Conservation (phyloP, 371 early-diverging fungal species). For the Apophysomyces sp. region DNA sequence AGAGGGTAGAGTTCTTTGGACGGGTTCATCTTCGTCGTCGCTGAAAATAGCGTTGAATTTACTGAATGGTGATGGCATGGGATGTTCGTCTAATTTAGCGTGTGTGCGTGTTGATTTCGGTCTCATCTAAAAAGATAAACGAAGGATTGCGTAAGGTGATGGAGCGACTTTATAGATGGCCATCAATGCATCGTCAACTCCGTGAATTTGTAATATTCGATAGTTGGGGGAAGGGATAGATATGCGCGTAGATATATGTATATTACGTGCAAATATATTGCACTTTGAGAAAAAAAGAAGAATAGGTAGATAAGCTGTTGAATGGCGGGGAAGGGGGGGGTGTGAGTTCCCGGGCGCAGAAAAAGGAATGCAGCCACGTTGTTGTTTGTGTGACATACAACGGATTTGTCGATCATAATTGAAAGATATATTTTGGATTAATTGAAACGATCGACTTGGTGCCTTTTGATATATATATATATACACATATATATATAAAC, state of each 20-base stretch:
- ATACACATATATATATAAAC: too few relatives aligned
- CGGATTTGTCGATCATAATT: background rate
- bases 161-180: background rate
- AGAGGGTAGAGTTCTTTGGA: conserved; percentile 4
- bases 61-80: background rate
- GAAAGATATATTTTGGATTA: background rate
- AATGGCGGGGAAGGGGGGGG: background rate
- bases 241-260: background rate
- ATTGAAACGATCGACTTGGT: background rate
- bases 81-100: background rate
- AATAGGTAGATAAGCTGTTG: background rate
- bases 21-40: conserved; percentile 42
- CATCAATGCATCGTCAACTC: background rate
- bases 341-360: background rate
- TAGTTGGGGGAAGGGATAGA: background rate
- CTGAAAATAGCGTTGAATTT: conserved; percentile 39
- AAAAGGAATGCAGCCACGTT: conserved; percentile 3
- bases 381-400: background rate
- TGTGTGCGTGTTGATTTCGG: background rate
- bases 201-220: background rate
- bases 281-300: background rate
- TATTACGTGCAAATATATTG: background rate
- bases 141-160: background rate
- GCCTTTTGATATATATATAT: background rate
- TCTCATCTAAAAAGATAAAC: background rate